These are phyloP conservation scores for Erigeron philadelphicus DNA, from an alignment of 140 eudicot species.

Conservation along the genomic window DNA sequence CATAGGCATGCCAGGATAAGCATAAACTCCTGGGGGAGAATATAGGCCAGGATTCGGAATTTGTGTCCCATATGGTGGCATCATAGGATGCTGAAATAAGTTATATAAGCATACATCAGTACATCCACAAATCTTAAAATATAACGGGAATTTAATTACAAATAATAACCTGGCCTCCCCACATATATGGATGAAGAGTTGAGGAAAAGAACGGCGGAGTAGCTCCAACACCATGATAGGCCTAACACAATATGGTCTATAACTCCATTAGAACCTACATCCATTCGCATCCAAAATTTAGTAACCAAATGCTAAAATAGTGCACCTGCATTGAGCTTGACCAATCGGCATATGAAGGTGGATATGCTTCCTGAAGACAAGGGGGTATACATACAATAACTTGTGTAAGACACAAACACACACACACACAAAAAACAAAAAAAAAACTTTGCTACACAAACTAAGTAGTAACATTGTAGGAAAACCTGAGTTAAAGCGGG, in stretches of 20 bases:
- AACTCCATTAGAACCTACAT: constrained; percentile 6
- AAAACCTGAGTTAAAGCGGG: constrained; percentile 52
- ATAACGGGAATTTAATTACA: background rate
- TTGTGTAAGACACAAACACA: background rate
- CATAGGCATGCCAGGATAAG: constrained; percentile 16
- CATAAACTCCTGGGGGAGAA: background rate
- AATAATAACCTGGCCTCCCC: constrained; percentile 5
- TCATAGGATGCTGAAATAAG: constrained; percentile 25
- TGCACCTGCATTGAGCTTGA: constrained; percentile 67
- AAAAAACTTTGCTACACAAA: background rate
- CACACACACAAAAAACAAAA: background rate
- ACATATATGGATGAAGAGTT: constrained; percentile 56
- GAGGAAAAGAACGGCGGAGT: constrained; percentile 65
- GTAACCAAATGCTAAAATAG: constrained; percentile 10
- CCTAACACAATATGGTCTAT: constrained; percentile 35
- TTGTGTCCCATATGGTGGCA: constrained; percentile 23
- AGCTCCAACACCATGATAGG: constrained; percentile 64
- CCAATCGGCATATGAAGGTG: constrained; percentile 62
- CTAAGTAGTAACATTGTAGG: background rate
- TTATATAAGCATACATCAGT: constrained; percentile 15
- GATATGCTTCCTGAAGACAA: constrained; percentile 46
- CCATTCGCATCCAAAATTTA: constrained; percentile 6
- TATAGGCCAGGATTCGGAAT: constrained; percentile 18
- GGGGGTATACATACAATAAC: background rate
- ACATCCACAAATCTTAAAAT: background rate